Percentiles rank a stretch among this genome's conserved stretches.
phyloP scores from a whole-genome alignment of 176 grass and related monocot genomes.

The Musa acuminata region DNA sequence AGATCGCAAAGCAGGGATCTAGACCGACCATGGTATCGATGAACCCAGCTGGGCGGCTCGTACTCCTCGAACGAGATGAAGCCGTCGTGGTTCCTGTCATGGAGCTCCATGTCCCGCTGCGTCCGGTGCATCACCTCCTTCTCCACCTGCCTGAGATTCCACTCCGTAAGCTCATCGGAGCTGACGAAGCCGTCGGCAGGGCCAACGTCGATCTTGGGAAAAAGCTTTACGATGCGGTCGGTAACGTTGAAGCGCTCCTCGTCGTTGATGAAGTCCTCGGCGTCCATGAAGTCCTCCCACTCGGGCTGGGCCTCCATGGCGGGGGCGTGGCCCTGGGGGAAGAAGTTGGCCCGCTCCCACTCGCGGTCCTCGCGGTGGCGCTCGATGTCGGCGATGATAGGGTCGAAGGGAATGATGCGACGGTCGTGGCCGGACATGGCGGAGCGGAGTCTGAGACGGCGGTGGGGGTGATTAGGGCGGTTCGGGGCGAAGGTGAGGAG shows the following conservation, averaged over 20 bases:
- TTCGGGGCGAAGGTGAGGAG: conserved; percentile 36
- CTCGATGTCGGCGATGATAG: conserved; percentile 58
- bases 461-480: conserved; percentile 34
- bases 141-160: conserved; percentile 58
- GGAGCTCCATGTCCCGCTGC: conserved; percentile 63
- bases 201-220: conserved; percentile 70
- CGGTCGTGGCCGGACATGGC: not conserved
- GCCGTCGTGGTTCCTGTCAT: conserved; percentile 72
- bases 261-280: conserved; percentile 64
- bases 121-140: conserved; percentile 62
- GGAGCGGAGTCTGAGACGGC: conserved; percentile 76
- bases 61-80: conserved; percentile 69
- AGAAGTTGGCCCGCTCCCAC: conserved; percentile 50
- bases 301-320: too few species aligned
- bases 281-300: conserved; percentile 42
- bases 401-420: conserved; percentile 58
- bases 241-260: conserved; percentile 69
- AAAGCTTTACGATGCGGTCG: conserved; percentile 47
- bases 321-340: conserved; percentile 31
- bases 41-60: conserved; percentile 42
- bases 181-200: conserved; percentile 56
- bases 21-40: too few species aligned
- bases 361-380: conserved; percentile 59
- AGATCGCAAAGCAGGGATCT: too few species aligned
- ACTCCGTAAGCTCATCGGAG: conserved; percentile 52